Evolutionary conservation across 176 grass and related monocot species (phyloP).

Genomic region (Bonia amplexicaulis): DNA sequence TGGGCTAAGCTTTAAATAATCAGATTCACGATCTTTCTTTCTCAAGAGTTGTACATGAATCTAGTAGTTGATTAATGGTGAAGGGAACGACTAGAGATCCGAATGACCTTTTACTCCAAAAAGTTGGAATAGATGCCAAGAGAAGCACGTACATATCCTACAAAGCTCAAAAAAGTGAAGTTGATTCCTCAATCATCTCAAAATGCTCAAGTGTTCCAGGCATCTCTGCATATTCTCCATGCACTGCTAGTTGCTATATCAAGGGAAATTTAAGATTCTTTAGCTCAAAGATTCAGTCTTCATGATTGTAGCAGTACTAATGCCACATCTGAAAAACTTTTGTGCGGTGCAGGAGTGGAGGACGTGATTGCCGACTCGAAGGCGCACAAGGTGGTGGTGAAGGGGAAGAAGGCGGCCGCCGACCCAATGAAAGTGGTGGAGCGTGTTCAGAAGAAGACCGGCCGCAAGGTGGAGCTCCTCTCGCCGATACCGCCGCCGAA

Average conservation of each 20-base stretch:
- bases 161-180: slow-evolving; percentile 22
- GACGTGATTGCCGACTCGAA: slow-evolving; percentile 67
- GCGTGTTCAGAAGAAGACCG: slow-evolving; percentile 83
- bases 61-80: slow-evolving; percentile 27
- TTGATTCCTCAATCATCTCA: slow-evolving; percentile 1
- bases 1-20: slow-evolving; percentile 27
- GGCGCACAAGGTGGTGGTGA: slow-evolving; percentile 77
- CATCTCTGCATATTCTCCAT: slow-evolving; percentile 22
- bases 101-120: slow-evolving; percentile 22
- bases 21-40: slow-evolving; percentile 30
- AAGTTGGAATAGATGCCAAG: slow-evolving; percentile 39
- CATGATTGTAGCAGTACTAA: background rate
- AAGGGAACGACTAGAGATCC: slow-evolving; percentile 34
- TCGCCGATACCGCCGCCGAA: slow-evolving; percentile 44
- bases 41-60: slow-evolving; percentile 23
- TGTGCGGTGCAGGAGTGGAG: slow-evolving; percentile 61
- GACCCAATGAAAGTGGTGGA: slow-evolving; percentile 92
- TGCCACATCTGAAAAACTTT: slow-evolving; percentile 19
- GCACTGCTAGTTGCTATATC: slow-evolving; percentile 4
- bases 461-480: slow-evolving; percentile 81
- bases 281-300: background rate
- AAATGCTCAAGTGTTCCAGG: slow-evolving; percentile 10
- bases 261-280: slow-evolving; percentile 15
- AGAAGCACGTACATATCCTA: slow-evolving; percentile 14
- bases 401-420: slow-evolving; percentile 80